phyloP scores from a whole-genome alignment of 176 grass and related monocot species.

The Triticum dicoccoides region DNA sequence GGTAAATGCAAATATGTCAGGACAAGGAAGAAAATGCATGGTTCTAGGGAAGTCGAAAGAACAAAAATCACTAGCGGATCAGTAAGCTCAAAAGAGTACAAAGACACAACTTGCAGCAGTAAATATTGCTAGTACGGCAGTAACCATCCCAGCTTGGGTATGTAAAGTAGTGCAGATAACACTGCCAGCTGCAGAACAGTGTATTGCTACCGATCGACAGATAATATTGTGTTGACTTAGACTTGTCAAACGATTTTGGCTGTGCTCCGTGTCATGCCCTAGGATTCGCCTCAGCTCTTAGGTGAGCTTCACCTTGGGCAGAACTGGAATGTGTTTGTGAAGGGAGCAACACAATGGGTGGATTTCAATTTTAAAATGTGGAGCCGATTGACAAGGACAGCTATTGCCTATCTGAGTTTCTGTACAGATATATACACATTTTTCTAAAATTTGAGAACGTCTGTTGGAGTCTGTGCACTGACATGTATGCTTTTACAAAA shows the following conservation, averaged over 20 bases:
- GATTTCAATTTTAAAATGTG: background rate
- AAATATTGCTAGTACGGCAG: background rate
- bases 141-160: background rate
- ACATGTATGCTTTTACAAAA: background rate
- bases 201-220: background rate
- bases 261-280: background rate
- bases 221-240: background rate
- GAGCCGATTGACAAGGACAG: background rate
- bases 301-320: background rate
- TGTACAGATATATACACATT: background rate
- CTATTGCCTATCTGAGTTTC: background rate
- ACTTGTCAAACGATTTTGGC: background rate
- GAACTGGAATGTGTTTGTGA: background rate
- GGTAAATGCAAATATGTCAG: background rate
- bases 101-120: background rate
- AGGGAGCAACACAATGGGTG: background rate
- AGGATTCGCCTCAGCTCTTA: background rate
- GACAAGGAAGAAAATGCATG: background rate
- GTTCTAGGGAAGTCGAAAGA: slow-evolving; percentile 9
- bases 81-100: background rate
- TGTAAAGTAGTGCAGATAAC: background rate
- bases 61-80: background rate
- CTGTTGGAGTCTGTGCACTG: background rate
- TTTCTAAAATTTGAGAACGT: background rate
- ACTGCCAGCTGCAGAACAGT: background rate